Evolutionary conservation across 768 basidiomycete species (phyloP), one percentile per base, ranked within the genome.

Genomic region (Boletellus ananas): DNA sequence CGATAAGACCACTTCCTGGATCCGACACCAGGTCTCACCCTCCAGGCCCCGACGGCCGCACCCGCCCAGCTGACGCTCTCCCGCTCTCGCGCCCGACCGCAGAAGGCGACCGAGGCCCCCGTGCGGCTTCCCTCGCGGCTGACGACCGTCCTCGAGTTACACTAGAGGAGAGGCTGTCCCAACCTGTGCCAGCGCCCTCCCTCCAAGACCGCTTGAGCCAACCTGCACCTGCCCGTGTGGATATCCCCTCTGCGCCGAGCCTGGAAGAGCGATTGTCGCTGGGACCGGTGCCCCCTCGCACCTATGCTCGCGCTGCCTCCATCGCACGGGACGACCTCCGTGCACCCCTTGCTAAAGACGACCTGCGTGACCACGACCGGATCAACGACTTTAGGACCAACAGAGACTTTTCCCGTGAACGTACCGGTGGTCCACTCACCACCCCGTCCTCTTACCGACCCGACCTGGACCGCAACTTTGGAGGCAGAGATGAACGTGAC

Each of bases 181-280:
- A 69, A 34, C 60, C 68, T 36, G 56, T 60, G 3, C 57, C 66
- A 31, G 44, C 63, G 6, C 69, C 67, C 17, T 67, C 69, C 20
- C 49, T 74, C 17, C 70, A 74, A 59, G 73, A 74, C 38, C 72
- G 71, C 29, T 57, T 71, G 39, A 69, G 60, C 42, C 72, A 72
- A 46, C 67, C 69, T 47, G n/a, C 43, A 29, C 52, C 58, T 47
- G 14, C 58, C n/a, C 60, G 64, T 13, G 49, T 43, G 39, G 65
- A 66, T 8, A 27, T 60, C 6, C 16, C 48, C 48, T 63, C 68
- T 52, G 61, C 68, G 20, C 63, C 71, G 11, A 72, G 61, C 51
- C 58, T 76, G 20, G 75, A 74, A 65, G 73, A 76, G 45, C 70
- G 75, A 50, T 58, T 75, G 11, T 72, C 74, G 46, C 57, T 64